These are phyloP conservation scores for Sugiyamaella boreocaroliniensis DNA, from an alignment of 805 yeast genomes.

Conservation along the genomic window DNA sequence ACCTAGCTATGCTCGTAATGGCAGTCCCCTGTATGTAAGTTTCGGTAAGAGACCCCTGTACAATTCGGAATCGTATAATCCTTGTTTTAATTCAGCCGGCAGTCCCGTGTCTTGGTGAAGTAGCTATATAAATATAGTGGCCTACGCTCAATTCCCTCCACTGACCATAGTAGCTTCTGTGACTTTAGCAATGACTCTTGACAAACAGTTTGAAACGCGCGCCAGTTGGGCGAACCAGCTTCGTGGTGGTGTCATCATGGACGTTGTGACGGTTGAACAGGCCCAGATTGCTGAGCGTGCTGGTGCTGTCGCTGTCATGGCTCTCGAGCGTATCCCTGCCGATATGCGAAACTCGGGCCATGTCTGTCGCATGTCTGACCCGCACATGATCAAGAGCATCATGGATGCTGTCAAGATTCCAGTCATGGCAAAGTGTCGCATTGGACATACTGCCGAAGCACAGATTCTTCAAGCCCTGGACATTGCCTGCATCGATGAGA, in stretches of 20 bases:
- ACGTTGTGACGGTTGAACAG: conserved; percentile 71
- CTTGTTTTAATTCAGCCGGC: too few species aligned
- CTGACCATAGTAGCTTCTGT: background rate
- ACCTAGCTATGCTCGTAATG: too few species aligned
- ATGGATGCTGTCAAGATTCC: conserved; percentile 50
- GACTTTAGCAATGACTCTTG: conserved; percentile 2
- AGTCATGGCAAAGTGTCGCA: conserved; percentile 82
- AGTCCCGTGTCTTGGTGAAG: too few species aligned
- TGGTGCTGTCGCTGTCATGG: conserved; percentile 89
- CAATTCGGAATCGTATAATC: too few species aligned
- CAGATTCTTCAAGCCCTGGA: conserved; percentile 65
- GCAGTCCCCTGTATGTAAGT: too few species aligned
- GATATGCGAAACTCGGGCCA: conserved; percentile 78
- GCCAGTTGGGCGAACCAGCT: conserved; percentile 83
- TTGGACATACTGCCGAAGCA: conserved; percentile 79
- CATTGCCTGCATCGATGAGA: conserved; percentile 76
- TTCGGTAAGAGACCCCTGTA: too few species aligned
- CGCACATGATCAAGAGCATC: conserved; percentile 66
- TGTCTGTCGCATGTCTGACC: conserved; percentile 83
- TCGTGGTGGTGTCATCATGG: conserved; percentile 45
- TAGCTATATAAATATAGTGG: too few species aligned
- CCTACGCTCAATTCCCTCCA: background rate
- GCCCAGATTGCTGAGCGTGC: conserved; percentile 75
- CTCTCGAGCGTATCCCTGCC: conserved; percentile 77
- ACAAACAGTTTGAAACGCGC: conserved; percentile 36